Evolutionary conservation across 1,284 basidiomycete genomes (phyloP).

Genomic region (Ustilago nuda): DNA sequence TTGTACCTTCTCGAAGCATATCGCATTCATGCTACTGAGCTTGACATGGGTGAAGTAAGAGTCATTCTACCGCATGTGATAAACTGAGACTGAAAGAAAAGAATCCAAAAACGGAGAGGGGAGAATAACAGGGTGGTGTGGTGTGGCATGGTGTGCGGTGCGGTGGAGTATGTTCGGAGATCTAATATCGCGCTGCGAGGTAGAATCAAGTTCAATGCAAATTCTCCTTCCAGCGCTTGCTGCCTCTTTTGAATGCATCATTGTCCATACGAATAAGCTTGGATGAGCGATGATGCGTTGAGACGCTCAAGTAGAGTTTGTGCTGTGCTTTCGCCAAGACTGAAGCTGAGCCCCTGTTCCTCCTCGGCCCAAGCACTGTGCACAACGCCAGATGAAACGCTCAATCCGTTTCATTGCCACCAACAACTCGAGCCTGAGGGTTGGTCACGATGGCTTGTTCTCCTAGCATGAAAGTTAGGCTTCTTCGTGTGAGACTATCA

Average conservation of each 20-base stretch:
- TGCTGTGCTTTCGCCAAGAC: not conserved
- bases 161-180: constrained; percentile 20
- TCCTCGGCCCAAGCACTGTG: not conserved
- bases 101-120: not conserved
- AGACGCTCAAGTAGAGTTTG: not conserved
- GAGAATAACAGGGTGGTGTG: constrained; percentile 10
- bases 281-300: not conserved
- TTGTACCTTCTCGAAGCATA: not conserved
- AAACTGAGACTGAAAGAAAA: not conserved
- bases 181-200: constrained; percentile 26
- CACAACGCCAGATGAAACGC: not conserved
- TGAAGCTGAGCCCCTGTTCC: not conserved
- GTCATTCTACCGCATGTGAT: not conserved
- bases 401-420: not conserved
- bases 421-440: not conserved
- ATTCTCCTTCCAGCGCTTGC: constrained; percentile 4
- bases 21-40: not conserved
- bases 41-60: not conserved
- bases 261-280: not conserved
- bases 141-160: constrained; percentile 10
- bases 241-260: not conserved
- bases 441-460: not conserved
- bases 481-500: not conserved
- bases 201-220: constrained; percentile 35
- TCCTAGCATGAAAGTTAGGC: constrained; percentile 1